Evolutionary conservation across 2,329 filamentous ascomycete species (phyloP).

Genomic region (Cladophialophora chaetospira): DNA sequence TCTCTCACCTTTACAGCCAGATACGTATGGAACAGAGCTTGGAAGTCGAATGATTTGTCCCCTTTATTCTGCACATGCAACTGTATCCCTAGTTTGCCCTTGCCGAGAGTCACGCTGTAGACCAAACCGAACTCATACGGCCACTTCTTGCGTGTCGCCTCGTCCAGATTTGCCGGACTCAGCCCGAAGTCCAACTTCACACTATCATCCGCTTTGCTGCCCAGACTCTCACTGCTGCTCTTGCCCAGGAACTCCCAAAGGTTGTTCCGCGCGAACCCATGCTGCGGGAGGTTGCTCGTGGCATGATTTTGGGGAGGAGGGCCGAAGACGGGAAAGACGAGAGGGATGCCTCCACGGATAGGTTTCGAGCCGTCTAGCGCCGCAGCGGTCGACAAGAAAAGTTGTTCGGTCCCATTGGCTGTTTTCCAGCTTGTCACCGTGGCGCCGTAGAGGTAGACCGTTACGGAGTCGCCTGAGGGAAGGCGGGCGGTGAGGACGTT

Average conservation of each 20-base stretch:
- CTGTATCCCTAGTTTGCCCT: conserved; percentile 73
- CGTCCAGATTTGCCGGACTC: conserved; percentile 69
- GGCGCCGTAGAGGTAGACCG: conserved; percentile 85
- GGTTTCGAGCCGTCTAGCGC: conserved; percentile 84
- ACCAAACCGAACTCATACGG: conserved; percentile 84
- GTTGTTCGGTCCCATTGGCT: conserved; percentile 73
- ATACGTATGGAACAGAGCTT: conserved; percentile 90
- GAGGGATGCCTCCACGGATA: conserved; percentile 64
- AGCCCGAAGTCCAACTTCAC: conserved; percentile 97
- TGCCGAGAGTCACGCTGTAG: conserved; percentile 85
- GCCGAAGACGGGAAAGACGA: conserved; percentile 65
- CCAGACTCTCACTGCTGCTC: conserved; percentile 60
- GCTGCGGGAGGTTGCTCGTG: conserved; percentile 81
- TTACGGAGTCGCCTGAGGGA: conserved; percentile 82
- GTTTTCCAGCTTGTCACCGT: conserved; percentile 94
- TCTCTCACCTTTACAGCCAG: conserved; percentile 74
- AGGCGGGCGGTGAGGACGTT: conserved; percentile 76
- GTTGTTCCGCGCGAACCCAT: conserved; percentile 89
- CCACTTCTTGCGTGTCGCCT: conserved; percentile 73
- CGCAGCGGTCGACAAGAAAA: conserved; percentile 81
- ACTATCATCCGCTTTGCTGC: conserved; percentile 58
- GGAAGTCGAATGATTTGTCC: conserved; percentile 79
- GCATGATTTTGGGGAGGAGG: conserved; percentile 73
- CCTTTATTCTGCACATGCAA: conserved; percentile 90
- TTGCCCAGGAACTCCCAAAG: conserved; percentile 95